A percentile compares a stretch with the other conserved stretches of the same genome.
phyloP scores from a whole-genome alignment of 257 asterid species.

The Solanum bulbocastanum region DNA sequence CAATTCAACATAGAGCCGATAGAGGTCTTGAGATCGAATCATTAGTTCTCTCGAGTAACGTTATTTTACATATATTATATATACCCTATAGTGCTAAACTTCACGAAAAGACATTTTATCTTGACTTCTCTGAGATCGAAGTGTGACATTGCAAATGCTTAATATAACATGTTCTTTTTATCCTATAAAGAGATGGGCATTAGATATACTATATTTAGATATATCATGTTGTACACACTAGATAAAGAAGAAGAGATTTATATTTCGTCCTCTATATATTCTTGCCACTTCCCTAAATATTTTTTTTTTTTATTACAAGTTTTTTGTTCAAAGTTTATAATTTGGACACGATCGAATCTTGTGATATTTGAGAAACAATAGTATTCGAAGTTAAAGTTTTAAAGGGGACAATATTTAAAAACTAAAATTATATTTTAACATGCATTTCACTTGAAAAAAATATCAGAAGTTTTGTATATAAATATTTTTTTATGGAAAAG shows the following conservation, averaged over 20 bases:
- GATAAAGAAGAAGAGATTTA: not conserved
- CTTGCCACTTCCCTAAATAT: not conserved
- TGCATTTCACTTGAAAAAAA: not conserved
- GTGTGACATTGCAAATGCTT: not conserved
- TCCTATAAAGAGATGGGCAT: not conserved
- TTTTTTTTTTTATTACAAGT: not conserved
- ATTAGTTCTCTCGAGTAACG: no score
- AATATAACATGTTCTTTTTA: not conserved
- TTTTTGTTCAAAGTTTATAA: not conserved
- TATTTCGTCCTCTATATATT: not conserved
- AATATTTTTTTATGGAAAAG: not conserved
- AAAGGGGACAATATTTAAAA: not conserved
- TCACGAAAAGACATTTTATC: not conserved
- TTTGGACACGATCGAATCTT: not conserved
- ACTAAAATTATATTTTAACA: not conserved
- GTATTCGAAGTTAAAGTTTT: not conserved
- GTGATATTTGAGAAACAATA: not conserved
- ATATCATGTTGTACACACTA: not conserved
- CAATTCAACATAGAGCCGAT: no score
- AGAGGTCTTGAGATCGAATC: accelerated
- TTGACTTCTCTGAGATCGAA: not conserved
- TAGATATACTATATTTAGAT: not conserved
- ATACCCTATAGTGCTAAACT: not conserved
- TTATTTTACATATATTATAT: no score
- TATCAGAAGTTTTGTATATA: not conserved